These are phyloP conservation scores for Blastomyces gilchristii DNA, from an alignment of 2,329 filamentous ascomycete genomes.

Conservation along the genomic window DNA sequence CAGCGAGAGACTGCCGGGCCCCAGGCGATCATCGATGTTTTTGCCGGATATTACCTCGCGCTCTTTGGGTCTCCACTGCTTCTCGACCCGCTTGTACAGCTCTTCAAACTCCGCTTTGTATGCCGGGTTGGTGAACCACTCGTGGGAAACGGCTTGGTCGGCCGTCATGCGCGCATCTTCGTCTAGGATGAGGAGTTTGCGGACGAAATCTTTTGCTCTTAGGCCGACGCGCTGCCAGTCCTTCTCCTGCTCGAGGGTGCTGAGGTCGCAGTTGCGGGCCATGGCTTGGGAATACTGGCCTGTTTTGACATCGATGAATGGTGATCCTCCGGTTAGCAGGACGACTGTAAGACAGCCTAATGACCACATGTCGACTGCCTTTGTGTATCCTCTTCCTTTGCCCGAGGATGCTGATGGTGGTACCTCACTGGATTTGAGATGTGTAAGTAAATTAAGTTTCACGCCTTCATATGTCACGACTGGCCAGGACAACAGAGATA, in stretches of 20 bases:
- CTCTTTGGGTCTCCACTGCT: slow-evolving; percentile 39
- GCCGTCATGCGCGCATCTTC: slow-evolving; percentile 43
- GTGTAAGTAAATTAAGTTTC: not conserved
- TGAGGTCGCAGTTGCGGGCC: slow-evolving; percentile 34
- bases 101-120: slow-evolving; percentile 40
- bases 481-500: no score
- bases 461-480: not conserved
- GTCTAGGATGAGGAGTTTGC: slow-evolving; percentile 41
- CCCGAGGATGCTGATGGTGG: slow-evolving; percentile 9
- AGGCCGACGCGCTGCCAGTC: slow-evolving; percentile 35
- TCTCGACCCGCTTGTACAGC: slow-evolving; percentile 41
- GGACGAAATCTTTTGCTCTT: slow-evolving; percentile 45
- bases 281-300: slow-evolving; percentile 22
- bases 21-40: not conserved
- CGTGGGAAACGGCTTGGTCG: slow-evolving; percentile 43
- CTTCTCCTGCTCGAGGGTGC: slow-evolving; percentile 34
- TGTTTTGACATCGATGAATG: slow-evolving; percentile 36
- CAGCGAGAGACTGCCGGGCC: not conserved
- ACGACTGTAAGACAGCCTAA: slow-evolving; percentile 46
- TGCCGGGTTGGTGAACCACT: slow-evolving; percentile 46
- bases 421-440: slow-evolving; percentile 10
- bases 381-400: slow-evolving; percentile 41
- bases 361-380: slow-evolving; percentile 53
- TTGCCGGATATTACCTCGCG: not conserved
- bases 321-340: slow-evolving; percentile 41